Evolutionary conservation across 805 yeast species (phyloP), one percentile per base, ranked within the genome.

Genomic region (Nakazawaea siamensis): DNA sequence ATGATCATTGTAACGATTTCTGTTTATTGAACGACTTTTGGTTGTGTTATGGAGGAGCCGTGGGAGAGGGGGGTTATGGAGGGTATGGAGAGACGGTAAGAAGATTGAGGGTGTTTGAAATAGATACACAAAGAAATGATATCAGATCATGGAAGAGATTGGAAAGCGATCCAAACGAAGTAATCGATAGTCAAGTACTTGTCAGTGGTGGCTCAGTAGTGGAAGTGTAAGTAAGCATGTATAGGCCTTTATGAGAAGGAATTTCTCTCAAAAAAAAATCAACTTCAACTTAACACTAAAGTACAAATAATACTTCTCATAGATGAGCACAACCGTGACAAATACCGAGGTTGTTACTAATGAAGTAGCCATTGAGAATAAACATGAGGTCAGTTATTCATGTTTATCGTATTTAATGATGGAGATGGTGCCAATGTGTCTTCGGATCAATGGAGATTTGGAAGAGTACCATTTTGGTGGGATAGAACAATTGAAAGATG

Each of bases 21-120:
- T 92, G 98, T 57, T 57, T 84, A 40, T 57, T 66, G 34, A 81
- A 82, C 44, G 54, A 62, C 16, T 57, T 80, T 21, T 85, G 95
- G 94, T 60, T 92, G 23, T 92, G 98, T 50, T 87, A 86, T 51
- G 98, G 95, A 3, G 98, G 98, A 18, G 94, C 78, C 1, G 68
- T 73, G 4, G 98, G 97, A 12, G 94, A 85, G 58, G 98, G 97
- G 26, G 97, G 96, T 0, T 92, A 92, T 52, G 97, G 81, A 7
- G 97, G 97, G 0, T 86, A 87, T 48, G 90, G 87, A 1, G 90
- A 88, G 2, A 84, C 80, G 21, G 65, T 80, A n/a, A 72, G 98
- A 47, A 68, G 97, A 37, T 49, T 86, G 29, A 65, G 98, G 32
- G 47, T 80, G 0, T 90, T 67, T 51, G 86, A 82, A 27, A 47